Conservation (phyloP, 176 grass and related monocot species). For the Puya raimondii region DNA sequence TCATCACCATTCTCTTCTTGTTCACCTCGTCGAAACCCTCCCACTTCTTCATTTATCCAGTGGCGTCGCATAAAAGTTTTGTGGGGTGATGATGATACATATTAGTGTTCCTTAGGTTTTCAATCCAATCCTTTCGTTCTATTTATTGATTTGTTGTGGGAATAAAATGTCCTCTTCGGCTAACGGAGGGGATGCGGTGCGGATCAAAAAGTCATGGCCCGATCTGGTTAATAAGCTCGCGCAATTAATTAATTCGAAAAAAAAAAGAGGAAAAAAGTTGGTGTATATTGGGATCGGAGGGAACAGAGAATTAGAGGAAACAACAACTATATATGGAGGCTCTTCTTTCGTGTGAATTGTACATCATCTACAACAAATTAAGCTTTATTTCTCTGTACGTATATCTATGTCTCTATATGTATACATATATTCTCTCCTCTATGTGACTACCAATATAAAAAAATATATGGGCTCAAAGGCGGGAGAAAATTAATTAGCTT, state of each 20-base stretch:
- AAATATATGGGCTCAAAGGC: conserved; percentile 27
- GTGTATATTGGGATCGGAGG: neutral
- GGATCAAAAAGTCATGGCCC: conserved; percentile 12
- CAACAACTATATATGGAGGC: neutral
- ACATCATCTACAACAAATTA: conserved; percentile 16
- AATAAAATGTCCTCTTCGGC: conserved; percentile 54
- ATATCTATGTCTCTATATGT: neutral
- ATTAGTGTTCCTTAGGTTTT: conserved; percentile 7
- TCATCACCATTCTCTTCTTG: conserved; percentile 33
- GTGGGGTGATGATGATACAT: conserved; percentile 31
- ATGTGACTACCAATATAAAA: conserved; percentile 15
- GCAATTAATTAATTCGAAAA: conserved; percentile 24
- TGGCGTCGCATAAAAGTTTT: conserved; percentile 20
- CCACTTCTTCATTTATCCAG: conserved; percentile 26
- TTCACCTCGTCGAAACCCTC: conserved; percentile 11
- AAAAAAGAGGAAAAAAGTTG: conserved; percentile 10
- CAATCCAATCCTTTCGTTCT: conserved; percentile 18
- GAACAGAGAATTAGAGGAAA: conserved; percentile 4
- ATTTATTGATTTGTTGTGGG: conserved; percentile 95
- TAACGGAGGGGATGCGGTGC: conserved; percentile 24
- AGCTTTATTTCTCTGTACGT: conserved; percentile 31
- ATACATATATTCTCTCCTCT: conserved; percentile 17
- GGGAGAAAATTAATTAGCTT: conserved; percentile 22
- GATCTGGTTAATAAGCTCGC: conserved; percentile 38
- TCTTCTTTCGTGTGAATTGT: conserved; percentile 20